Percentiles rank a stretch among this genome's conserved stretches.
Conservation (phyloP, 192 early-diverging fungal species). For the Entomortierella beljakovae region DNA sequence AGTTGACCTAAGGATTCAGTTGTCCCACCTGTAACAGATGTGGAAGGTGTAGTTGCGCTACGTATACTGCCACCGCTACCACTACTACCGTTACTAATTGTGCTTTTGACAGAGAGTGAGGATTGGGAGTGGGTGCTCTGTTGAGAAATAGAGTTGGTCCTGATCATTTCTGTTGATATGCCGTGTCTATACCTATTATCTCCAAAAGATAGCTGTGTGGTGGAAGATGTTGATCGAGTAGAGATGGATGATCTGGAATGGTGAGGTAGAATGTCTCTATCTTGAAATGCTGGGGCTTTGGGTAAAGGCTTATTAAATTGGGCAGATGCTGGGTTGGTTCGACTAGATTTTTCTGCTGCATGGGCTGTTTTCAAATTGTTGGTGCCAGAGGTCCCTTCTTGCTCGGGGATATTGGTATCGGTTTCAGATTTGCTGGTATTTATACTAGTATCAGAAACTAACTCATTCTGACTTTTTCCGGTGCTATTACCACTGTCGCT, state of each 20-base stretch:
- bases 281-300: background rate
- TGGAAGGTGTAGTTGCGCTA: slow-evolving; percentile 8
- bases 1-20: slow-evolving; percentile 41
- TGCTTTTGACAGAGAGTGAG: slow-evolving; percentile 28
- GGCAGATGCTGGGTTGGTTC: background rate
- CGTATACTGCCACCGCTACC: slow-evolving; percentile 14
- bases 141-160: slow-evolving; percentile 13
- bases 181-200: background rate
- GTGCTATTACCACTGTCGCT: slow-evolving; percentile 15
- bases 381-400: background rate
- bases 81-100: slow-evolving; percentile 18
- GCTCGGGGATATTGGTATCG: background rate
- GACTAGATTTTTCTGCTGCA: too few relatives aligned
- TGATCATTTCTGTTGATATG: background rate
- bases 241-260: background rate
- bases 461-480: slow-evolving; percentile 13
- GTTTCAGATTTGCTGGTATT: background rate
- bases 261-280: background rate
- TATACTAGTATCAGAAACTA: background rate
- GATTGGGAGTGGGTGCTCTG: slow-evolving; percentile 34
- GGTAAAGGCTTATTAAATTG: slow-evolving; percentile 28
- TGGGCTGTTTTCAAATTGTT: slow-evolving; percentile 8
- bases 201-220: background rate
- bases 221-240: background rate
- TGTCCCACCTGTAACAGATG: slow-evolving; percentile 13